Base-by-base conservation (phyloP, 331 rosid genomes). In the Prunus yedoensis region DNA sequence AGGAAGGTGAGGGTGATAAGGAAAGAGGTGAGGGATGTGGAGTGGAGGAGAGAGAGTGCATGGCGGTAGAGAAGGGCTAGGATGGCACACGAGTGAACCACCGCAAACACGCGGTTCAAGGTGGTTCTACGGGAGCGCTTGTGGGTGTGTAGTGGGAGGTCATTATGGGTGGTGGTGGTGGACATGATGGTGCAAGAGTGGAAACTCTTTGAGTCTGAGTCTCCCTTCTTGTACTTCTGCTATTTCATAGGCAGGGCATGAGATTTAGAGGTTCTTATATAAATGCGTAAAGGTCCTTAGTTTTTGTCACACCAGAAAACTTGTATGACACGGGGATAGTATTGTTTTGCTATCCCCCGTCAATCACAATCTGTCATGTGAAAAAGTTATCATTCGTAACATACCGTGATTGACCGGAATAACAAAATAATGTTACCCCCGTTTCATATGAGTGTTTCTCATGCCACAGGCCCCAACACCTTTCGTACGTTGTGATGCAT, bases 21-120 rank as follows among this genome's bases (percentile, higher is more conserved):
- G 51, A 81, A 69, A 66, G 80, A 69, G 14, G 79, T 27, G 0
- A 53, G 10, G 18, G 72, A 60, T 18, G 84, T 8, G 41, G 86
- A 60, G 18, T 50, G 47, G 69, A 57, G 73, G 38, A 83, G 78
- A 16, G 53, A 32, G 74, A 28, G 66, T 13, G 71, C 7, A 25
- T 79, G 90, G 75, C 56, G 52, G n/a, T 79, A 81, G 45, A 87
- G 57, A 7, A 87, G 53, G 21, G 78, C 66, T n/a, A 81, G 8
- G 63, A 87, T 21, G 8, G 77, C 88, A 20, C 47, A 21, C 2
- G 13, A 30, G 77, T 86, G 79, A 41, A 81, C 20, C 17, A 17
- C 58, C 0, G 77, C 88, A 10, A 81, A 83, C 23, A 81, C 4
- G 4, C 84, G 87, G 82, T 83, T 76, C 6, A 56, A 4, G 32